Percentiles rank a stretch among this genome's conserved stretches.
These are phyloP conservation scores for Dactylorhiza incarnata DNA, from an alignment of 106 monocot genomes.

Conservation along the genomic window DNA sequence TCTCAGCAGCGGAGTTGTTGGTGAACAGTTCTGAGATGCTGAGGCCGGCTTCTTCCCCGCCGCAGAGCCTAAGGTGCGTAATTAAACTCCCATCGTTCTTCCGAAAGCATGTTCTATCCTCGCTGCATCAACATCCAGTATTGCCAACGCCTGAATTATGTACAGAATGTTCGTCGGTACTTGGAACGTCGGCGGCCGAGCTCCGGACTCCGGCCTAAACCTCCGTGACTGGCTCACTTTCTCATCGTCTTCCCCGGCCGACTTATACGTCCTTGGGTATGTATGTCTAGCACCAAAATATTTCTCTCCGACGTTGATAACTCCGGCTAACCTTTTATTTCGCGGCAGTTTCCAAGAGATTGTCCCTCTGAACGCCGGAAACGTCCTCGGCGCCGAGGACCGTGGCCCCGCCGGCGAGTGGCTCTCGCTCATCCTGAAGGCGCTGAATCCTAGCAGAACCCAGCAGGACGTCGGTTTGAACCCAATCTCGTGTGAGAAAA, in stretches of 20 bases:
- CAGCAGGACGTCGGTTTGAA: background rate
- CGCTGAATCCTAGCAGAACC: conserved; percentile 23
- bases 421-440: conserved; percentile 44
- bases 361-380: conserved; percentile 56
- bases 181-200: conserved; percentile 75
- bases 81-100: background rate
- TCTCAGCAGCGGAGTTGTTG: conserved; percentile 7
- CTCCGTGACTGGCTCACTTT: conserved; percentile 41
- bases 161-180: conserved; percentile 73
- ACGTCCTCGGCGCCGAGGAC: conserved; percentile 56
- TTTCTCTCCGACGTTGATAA: background rate
- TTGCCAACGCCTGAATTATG: background rate
- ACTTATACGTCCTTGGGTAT: conserved; percentile 66
- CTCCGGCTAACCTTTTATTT: background rate
- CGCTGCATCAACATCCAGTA: background rate
- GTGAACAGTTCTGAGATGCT: background rate
- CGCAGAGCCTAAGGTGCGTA: conserved; percentile 8
- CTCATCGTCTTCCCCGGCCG: conserved; percentile 28
- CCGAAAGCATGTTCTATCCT: background rate
- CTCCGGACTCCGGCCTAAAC: conserved; percentile 40
- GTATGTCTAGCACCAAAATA: background rate
- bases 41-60: background rate
- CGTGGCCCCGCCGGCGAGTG: conserved; percentile 38
- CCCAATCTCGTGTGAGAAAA: background rate
- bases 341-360: conserved; percentile 62